Base-by-base conservation (phyloP, 148 eudicot species). In the Vaccinium corymbosum region DNA sequence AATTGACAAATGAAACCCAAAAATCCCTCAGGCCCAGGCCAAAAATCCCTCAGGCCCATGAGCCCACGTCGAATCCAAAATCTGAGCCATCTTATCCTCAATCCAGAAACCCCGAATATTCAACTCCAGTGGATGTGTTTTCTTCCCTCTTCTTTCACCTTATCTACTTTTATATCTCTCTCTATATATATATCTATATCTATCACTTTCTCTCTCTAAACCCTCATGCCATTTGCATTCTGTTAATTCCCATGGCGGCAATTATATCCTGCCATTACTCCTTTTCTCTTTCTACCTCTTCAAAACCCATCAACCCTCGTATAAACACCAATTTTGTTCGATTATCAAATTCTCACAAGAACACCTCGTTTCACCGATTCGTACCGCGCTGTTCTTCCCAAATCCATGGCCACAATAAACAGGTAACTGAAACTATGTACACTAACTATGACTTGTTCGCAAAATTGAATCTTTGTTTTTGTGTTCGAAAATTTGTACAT, bases 211-310 rank as follows among this genome's bases (percentile, higher is more conserved):
- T 62, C 78, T 20, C 75, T 51, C 80, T 81, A 52, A 76, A 81
- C 84, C 48, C 84, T 82, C 32, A 85, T 86, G 78, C 74, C 59
- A 76, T 42, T 27, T 14, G 5, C 49, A 13, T 57, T 32, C 35
- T 68, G 27, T 27, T 62, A 16, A 71, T 55, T 51, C n/a, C 86
- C 87, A 94, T 95, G 98, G 91, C 98, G 81, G 90, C 89, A 55
- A 79, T 88, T 83, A 62, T 88, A 64, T 87, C 88, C 78, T 89
- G 88, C 81, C 92, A 89, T 50, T 88, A 71, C 75, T 88, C 84
- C 72, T 79, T 90, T 78, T 85, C 91, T 80, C 77, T 86, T 4
- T 87, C 78, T 56, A 66, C 80, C 56, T 51, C 86, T 81, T 86
- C 91, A 29, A 91, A 87, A 66, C 84, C 72, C 29, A 46, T 83